Percentiles rank a stretch among this genome's conserved stretches.
Evolutionary conservation across 805 yeast genomes (phyloP).

Genomic region (Candida krabiensis): DNA sequence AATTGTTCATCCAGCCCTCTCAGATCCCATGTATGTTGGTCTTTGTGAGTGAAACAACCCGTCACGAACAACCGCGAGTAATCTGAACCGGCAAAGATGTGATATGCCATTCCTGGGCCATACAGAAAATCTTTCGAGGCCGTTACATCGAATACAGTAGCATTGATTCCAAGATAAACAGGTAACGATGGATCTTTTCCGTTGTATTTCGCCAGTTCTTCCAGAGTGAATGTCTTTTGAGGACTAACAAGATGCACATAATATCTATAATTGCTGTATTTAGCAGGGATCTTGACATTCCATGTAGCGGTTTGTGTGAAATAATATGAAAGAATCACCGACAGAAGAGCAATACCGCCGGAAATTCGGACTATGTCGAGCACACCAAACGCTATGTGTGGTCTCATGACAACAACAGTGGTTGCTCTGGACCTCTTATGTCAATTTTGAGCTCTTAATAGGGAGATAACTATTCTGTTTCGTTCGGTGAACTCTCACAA

Average conservation of each 20-base stretch:
- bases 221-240: conserved; percentile 38
- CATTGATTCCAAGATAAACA: conserved; percentile 58
- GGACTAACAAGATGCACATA: conserved; percentile 1
- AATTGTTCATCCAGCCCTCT: conserved; percentile 51
- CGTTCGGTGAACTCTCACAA: too few species aligned
- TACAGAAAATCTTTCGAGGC: conserved; percentile 45
- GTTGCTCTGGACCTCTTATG: too few species aligned
- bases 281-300: conserved; percentile 43
- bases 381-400: conserved; percentile 24
- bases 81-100: conserved; percentile 61
- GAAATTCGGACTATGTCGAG: conserved; percentile 44
- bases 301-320: conserved; percentile 58
- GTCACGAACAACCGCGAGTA: conserved; percentile 69
- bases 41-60: conserved; percentile 57
- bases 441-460: too few species aligned
- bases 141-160: conserved; percentile 65
- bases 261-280: conserved; percentile 6
- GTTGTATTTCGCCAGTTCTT: conserved; percentile 47
- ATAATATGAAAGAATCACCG: conserved; percentile 52
- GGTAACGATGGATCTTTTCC: conserved; percentile 52
- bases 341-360: conserved; percentile 47
- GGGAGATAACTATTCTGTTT: too few species aligned
- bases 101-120: conserved; percentile 53
- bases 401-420: neutral
- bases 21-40: conserved; percentile 64